Base-by-base conservation (phyloP, 2,329 filamentous ascomycete species). In the Scedosporium minutisporum region DNA sequence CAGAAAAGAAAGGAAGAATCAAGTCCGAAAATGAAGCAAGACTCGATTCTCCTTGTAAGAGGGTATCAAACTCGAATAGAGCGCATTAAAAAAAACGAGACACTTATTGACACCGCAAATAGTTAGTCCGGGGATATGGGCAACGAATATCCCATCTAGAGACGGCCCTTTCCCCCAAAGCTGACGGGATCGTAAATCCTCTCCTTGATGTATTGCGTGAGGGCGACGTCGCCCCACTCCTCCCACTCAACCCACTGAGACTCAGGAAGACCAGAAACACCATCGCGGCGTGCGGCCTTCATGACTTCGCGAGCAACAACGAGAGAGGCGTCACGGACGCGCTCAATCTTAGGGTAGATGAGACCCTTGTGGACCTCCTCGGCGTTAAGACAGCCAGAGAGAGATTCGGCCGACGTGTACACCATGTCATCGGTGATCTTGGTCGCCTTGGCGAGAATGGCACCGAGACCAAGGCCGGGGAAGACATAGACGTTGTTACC, bases 371-470 rank as follows among this genome's bases (percentile, higher is more conserved):
- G 85, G 70, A 91, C 80, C 79, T 99, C 95, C 65, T 95, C 88
- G 46, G 86, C 81, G 66, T 88, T 92, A 65, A 99, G 83, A 41
- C 89, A 87, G 64, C 86, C 86, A 16, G 91, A 85, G 21, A 97
- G 84, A 4, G 91, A 88, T 48, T 88, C 87, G 29, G 91, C 95
- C 38, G 93, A 93, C 59, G 90, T 92, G 78, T 97, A 97, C 71
- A 99, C 92, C 95, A 99, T 99, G 75, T 88, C 86, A 74, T 97
- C 91, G 4, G 93, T 97, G 68, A 97, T 82, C 69, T 87, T 87
- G 67, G 90, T 87, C 12, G 92, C 85, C 81, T 97, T 96, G 77
- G 88, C 87, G 58, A 97, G 84, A 72, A 97, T 97, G 67, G 93
- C 90, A 65, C 93, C 95, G 33, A 97, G 86, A 63, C 95, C 95